These are phyloP conservation scores for Aspergillus affinis DNA, from an alignment of 495 filamentous ascomycete species.

Conservation along the genomic window DNA sequence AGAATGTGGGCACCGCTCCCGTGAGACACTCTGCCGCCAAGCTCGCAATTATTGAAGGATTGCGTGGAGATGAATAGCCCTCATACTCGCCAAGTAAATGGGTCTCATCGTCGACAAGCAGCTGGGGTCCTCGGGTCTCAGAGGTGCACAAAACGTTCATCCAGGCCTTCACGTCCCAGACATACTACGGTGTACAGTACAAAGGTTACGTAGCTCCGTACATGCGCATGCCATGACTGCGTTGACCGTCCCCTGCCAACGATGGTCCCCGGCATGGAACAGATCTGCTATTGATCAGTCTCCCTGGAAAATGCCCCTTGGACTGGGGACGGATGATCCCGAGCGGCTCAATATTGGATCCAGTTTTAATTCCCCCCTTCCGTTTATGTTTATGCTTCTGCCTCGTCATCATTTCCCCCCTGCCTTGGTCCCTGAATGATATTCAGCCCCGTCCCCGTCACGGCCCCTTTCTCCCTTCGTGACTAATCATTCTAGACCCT, in stretches of 20 bases:
- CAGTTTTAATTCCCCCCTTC: background rate
- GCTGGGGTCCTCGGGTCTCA: background rate
- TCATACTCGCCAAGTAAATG: conserved; percentile 8
- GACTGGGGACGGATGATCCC: background rate
- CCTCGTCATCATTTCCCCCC: background rate
- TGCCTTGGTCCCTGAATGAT: background rate
- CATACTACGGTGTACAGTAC: no score
- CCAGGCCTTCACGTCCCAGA: no score
- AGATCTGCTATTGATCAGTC: background rate
- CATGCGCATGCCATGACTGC: background rate
- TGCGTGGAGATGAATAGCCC: conserved; percentile 12
- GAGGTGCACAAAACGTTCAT: background rate
- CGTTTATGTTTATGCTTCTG: background rate
- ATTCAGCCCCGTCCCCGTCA: background rate
- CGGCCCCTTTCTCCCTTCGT: background rate
- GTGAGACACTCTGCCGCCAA: conserved; percentile 4
- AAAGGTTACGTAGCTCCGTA: background rate
- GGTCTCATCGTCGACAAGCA: background rate
- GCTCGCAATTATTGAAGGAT: conserved; percentile 11
- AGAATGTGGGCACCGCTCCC: background rate
- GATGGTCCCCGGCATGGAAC: no score
- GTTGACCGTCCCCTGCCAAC: no score
- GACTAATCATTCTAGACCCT: background rate
- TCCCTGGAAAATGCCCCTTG: background rate
- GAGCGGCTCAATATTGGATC: background rate